Base-by-base conservation (phyloP, 1,139 yeast species). In the Pichia terricola region DNA sequence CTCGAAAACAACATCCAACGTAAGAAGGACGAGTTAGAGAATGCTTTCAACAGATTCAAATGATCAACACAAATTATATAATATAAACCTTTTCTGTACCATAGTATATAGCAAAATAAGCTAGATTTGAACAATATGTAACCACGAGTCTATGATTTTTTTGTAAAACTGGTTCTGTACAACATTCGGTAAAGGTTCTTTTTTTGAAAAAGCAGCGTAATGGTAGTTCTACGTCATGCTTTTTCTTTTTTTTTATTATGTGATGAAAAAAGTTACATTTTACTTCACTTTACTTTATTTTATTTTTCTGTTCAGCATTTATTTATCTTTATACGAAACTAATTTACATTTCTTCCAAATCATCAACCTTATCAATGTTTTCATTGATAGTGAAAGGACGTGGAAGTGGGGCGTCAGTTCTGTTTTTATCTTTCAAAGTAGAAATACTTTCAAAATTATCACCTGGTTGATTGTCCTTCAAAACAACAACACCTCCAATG, bases 381-480 rank as follows among this genome's bases (percentile, higher is more conserved):
- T 58, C 59, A 50, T 68, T 66, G 56, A 79, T 77, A 10, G 70
- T 71, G 60, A 91, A 91, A 44, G 96, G 94, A 53, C 82, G 81
- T 33, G 97, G 97, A 42, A 88, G 57, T 41, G 97, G 96, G 0
- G 97, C 97, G 56, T 87, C 94, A 31, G 79, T 81, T 49, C 78
- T 73, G 59, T 79, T 83, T 60, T 77, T 70, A 63, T 88, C 95
- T 65, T 95, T 81, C 31, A 88, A 82, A 1, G 97, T 89, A 64
- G 81, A 84, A 61, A 91, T 84, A 50, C 75, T 65, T 49, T 79
- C 83, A 27, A 74, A 69, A 37, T 81, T 77, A 56, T 80, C 84
- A 4, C 68, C 74, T 3, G 95, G 89, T 44, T 67, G 68, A 46
- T 75, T 75, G 60, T 88, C 97, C 45, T 73, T 69, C 51, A 91